Evolutionary conservation across 176 grass and related monocot genomes (phyloP).

Genomic region (Stipa capillata): DNA sequence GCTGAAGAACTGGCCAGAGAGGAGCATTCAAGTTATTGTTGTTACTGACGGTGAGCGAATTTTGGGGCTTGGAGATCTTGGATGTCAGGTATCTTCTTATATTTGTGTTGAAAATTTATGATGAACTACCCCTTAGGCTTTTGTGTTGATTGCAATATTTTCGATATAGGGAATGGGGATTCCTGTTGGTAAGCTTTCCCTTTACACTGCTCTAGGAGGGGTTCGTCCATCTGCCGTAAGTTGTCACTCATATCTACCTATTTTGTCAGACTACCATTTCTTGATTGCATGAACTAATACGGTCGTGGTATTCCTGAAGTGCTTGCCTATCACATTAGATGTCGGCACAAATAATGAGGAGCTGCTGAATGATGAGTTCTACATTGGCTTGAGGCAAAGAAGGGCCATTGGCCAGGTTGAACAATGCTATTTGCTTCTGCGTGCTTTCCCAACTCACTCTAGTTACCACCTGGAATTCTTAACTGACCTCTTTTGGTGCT

Average conservation of each 20-base stretch:
- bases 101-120: background rate
- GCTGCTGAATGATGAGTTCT: constrained; percentile 80
- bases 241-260: constrained; percentile 5
- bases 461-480: constrained; percentile 15
- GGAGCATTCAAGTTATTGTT: constrained; percentile 94
- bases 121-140: background rate
- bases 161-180: constrained; percentile 91
- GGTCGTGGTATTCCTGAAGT: constrained; percentile 42
- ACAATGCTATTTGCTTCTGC: background rate
- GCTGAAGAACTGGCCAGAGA: constrained; percentile 93
- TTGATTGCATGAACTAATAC: constrained; percentile 24
- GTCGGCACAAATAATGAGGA: constrained; percentile 91
- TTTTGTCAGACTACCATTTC: background rate
- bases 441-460: background rate
- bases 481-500: background rate
- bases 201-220: constrained; percentile 96
- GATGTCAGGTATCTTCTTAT: constrained; percentile 62
- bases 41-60: constrained; percentile 94
- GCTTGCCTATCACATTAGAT: constrained; percentile 95
- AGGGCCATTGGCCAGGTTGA: constrained; percentile 76
- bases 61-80: constrained; percentile 94
- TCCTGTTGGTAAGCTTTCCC: constrained; percentile 92
- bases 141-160: constrained; percentile 24
- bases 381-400: constrained; percentile 87
- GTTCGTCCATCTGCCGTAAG: constrained; percentile 93